phyloP scores from a whole-genome alignment of 2,329 filamentous ascomycete species.

The Periglandula ipomoeae region DNA sequence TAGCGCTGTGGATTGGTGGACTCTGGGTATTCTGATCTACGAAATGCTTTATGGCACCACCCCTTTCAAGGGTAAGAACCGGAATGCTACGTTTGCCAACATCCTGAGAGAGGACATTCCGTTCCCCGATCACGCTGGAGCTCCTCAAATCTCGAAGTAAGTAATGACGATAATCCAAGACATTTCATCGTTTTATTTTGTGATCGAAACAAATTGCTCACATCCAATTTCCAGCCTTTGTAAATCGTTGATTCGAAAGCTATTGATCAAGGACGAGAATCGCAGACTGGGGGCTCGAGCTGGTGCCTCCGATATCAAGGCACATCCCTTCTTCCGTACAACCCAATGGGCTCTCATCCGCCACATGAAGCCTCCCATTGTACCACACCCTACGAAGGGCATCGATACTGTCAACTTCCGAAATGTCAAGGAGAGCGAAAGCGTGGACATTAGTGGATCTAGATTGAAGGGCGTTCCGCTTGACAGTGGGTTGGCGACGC shows the following conservation, averaged over 20 bases:
- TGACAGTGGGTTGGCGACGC: slow-evolving; percentile 77
- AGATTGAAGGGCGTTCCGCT: slow-evolving; percentile 71
- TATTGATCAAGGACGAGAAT: slow-evolving; percentile 96
- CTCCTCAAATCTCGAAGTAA: slow-evolving; percentile 86
- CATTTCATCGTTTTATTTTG: not conserved
- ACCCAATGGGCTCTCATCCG: slow-evolving; percentile 96
- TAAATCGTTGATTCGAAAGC: slow-evolving; percentile 91
- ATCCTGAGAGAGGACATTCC: slow-evolving; percentile 92
- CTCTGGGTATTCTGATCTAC: slow-evolving; percentile 90
- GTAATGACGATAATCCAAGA: too few relatives aligned
- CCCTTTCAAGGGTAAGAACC: slow-evolving; percentile 98
- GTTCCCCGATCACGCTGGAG: slow-evolving; percentile 81
- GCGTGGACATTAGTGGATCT: slow-evolving; percentile 70
- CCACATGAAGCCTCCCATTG: slow-evolving; percentile 96
- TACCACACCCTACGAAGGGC: slow-evolving; percentile 81
- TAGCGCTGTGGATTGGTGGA: slow-evolving; percentile 99
- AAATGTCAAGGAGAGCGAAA: slow-evolving; percentile 94
- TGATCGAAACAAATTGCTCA: not conserved
- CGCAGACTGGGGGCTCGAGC: slow-evolving; percentile 86
- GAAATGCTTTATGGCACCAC: slow-evolving; percentile 99
- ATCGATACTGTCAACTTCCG: slow-evolving; percentile 96
- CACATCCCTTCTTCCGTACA: slow-evolving; percentile 87
- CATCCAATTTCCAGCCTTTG: slow-evolving; percentile 62
- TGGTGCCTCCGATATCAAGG: slow-evolving; percentile 94
- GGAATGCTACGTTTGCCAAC: slow-evolving; percentile 96